These are phyloP conservation scores for Lactarius hatsudake DNA, from an alignment of 768 basidiomycete genomes.

Conservation along the genomic window DNA sequence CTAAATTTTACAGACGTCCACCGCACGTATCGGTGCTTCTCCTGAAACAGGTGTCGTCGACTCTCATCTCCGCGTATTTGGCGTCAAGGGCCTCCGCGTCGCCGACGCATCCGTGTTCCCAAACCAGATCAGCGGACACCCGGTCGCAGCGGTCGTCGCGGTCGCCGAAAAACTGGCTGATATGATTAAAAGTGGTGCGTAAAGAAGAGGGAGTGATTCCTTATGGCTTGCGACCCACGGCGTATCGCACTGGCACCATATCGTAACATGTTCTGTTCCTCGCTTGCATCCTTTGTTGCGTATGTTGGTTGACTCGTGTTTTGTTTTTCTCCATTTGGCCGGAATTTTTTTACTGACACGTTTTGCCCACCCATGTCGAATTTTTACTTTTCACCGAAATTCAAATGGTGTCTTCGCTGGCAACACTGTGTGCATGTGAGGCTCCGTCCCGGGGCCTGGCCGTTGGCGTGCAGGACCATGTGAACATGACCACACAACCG, in stretches of 20 bases:
- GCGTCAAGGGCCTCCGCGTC: constrained; percentile 42
- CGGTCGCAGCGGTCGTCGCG: constrained; percentile 12
- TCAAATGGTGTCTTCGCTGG: not conserved
- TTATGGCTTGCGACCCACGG: not conserved
- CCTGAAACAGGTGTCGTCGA: constrained; percentile 41
- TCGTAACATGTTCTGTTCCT: not conserved
- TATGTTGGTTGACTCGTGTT: not conserved
- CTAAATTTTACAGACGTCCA: constrained; percentile 15
- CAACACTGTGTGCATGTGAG: not conserved
- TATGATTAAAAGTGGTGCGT: constrained; percentile 16
- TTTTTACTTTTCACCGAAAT: not conserved
- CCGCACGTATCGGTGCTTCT: constrained; percentile 19
- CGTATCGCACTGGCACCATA: no score
- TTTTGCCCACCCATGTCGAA: not conserved
- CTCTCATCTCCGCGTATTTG: constrained; percentile 41
- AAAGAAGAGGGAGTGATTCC: no score
- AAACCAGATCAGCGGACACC: constrained; percentile 22
- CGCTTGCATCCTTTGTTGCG: not conserved
- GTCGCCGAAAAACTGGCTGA: constrained; percentile 21
- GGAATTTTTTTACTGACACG: not conserved
- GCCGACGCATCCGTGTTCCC: constrained; percentile 31
- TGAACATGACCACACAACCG: not conserved
- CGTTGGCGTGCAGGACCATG: not conserved
- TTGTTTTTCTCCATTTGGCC: not conserved
- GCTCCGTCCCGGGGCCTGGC: not conserved